Base-by-base conservation (phyloP, 1,284 basidiomycete genomes). In the Wolfiporia cocos region DNA sequence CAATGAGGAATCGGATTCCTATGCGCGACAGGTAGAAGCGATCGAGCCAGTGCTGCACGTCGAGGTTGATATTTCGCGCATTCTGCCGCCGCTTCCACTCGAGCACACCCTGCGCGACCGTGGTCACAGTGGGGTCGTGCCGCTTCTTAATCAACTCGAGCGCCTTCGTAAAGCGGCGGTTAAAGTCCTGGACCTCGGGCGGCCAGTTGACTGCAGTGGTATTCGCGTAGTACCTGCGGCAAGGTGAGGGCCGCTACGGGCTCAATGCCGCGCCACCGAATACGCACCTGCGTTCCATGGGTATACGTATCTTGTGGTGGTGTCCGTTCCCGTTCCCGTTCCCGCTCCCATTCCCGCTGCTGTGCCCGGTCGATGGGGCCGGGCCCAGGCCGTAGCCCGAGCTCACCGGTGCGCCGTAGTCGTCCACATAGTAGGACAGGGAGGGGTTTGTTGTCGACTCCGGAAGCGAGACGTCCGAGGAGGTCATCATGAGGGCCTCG, bases 1-100 rank as follows among this genome's bases (percentile, higher is more conserved):
- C 93, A 48, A 97, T 95, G 51, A 97, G 69, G 59, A 96, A 96
- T 2, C 93, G 86, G 50, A 97, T 96, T 1, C 93, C 96, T 49
- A 99, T 99, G 39, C 96, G 85, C 20, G 85, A 91, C 77, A 99
- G 83, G 63, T 99, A 98, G 67, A 99, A 99, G 42, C 96, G 76
- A 66, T 99, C 96, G 53, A 99, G 69, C 87, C 95, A 99, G 19
- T 85, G 81, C 62, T 98, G 94, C 40, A 99, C 88, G 53, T 94
- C 91, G 23, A 87, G 75, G 18, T 92, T 91, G 41, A 92, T 88
- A 46, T 79, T 68, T 37, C 69, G 66, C 5, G 76, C 71, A 34
- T 74, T 78, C 56, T 70, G 70, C 43, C 61, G 69, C n/a, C 75
- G 69, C 53, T 89, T 86, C 82, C 85, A 88, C 57, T 88, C 86